A percentile compares a stretch with the other conserved stretches of the same genome.
Conservation (phyloP, 139 green algal species). For the Nannochloris sp. region DNA sequence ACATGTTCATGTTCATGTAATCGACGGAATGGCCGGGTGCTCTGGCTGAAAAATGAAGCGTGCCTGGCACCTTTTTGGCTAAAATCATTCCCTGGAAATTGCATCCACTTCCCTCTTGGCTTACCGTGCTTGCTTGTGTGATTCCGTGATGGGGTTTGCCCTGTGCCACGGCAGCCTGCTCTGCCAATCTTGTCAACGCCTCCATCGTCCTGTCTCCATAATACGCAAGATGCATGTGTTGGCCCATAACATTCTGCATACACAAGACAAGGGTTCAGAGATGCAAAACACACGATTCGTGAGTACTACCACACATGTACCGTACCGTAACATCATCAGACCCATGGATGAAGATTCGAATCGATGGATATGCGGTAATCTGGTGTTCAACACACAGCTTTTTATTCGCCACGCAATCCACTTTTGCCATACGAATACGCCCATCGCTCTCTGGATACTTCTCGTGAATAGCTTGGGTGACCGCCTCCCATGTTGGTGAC, state of each 20-base stretch:
- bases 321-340: constrained; percentile 60
- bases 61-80: constrained; percentile 95
- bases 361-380: constrained; percentile 90
- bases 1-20: constrained; percentile 76
- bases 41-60: constrained; percentile 73
- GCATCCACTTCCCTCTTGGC: constrained; percentile 1
- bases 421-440: constrained; percentile 84
- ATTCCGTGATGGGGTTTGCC: constrained; percentile 48
- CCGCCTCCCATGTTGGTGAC: constrained; percentile 88
- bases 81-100: constrained; percentile 74
- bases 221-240: constrained; percentile 64
- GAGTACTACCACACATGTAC: background rate
- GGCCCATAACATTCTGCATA: constrained; percentile 18
- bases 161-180: constrained; percentile 63
- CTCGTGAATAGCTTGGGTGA: constrained; percentile 70
- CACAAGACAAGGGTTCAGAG: background rate
- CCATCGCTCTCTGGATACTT: constrained; percentile 81
- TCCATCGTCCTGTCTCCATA: constrained; percentile 81
- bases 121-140: background rate
- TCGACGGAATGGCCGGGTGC: constrained; percentile 77
- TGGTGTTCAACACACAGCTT: constrained; percentile 76
- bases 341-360: constrained; percentile 86
- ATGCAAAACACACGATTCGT: background rate
- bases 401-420: constrained; percentile 82
- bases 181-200: constrained; percentile 69